phyloP scores from a whole-genome alignment of 306 rosid species.

The Canavalia gladiata region DNA sequence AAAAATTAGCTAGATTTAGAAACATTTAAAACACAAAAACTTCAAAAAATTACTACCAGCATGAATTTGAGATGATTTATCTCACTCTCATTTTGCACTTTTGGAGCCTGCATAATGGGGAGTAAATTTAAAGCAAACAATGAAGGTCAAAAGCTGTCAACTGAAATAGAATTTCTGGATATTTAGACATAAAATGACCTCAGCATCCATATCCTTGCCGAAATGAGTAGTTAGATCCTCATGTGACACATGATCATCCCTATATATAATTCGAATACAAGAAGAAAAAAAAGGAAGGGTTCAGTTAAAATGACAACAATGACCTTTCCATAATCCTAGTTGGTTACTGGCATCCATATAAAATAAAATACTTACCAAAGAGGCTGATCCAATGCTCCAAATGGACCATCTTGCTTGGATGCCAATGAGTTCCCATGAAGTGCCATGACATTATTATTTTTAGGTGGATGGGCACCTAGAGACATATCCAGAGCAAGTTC shows the following conservation, averaged over 20 bases:
- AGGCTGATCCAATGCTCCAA: constrained; percentile 47
- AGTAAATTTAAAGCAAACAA: constrained; percentile 46
- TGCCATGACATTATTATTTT: constrained; percentile 46
- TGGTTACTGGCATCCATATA: constrained; percentile 22
- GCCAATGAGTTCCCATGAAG: constrained; percentile 48
- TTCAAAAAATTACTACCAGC: constrained; percentile 71
- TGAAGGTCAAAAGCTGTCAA: constrained; percentile 37
- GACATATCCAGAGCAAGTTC: constrained; percentile 52
- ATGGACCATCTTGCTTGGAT: constrained; percentile 52
- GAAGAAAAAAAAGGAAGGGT: constrained; percentile 5
- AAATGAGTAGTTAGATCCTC: constrained; percentile 56
- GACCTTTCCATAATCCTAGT: constrained; percentile 27
- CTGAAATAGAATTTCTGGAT: constrained; percentile 33
- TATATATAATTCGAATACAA: constrained; percentile 45
- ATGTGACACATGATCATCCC: constrained; percentile 62
- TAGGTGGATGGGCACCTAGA: constrained; percentile 31
- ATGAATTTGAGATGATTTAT: constrained; percentile 73
- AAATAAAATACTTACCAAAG: constrained; percentile 58
- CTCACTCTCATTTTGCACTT: constrained; percentile 64
- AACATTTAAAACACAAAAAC: constrained; percentile 41
- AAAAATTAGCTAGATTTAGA: neutral
- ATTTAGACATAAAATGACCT: constrained; percentile 59
- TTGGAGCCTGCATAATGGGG: constrained; percentile 61
- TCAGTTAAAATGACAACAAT: constrained; percentile 42
- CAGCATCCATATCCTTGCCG: constrained; percentile 54